Base-by-base conservation (phyloP, 805 yeast genomes). In the Wickerhamomyces pijperi region DNA sequence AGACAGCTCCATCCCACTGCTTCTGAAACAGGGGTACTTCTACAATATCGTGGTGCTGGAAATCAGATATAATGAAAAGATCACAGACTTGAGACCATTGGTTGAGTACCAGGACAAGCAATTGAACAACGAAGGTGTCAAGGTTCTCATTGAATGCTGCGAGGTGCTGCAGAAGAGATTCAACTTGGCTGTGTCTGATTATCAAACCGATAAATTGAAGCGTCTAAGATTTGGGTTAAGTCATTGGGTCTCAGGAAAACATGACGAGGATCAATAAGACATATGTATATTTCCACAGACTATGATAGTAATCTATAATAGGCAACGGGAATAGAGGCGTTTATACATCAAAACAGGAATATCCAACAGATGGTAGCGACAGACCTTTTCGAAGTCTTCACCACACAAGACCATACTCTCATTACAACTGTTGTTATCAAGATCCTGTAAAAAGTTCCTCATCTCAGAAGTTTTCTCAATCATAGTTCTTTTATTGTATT, bases 1-100 rank as follows among this genome's bases (percentile, higher is more conserved):
- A 15, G 68, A 82, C 51, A 68, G 67, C 38, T 71, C 80, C 3
- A 51, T 82, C 4, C 84, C 85, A 3, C 58, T 65, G 20, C 58
- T 72, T 4, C 49, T 70, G 4, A 34, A 55, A 11, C 46, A 48
- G 28, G 72, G 75, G 28, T 72, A 70, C 46, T 70, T 82, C 41
- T 72, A 73, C 12, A 67, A 67, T 35, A 56, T 88, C 37, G 67
- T 78, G 1, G 95, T 88, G 3, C 64, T 88, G 34, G 97, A 88
- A 56, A 68, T 88, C 14, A 67, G 90, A 42, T 76, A 77, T 42
- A 67, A 83, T 41, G 47, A 64, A 2, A 68, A 68, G 11, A 58
- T 87, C 33, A 71, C 76, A 2, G 67, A 80, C 41, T 63, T 82
- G 56, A 65, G 61, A 35, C 79, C 88, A 2, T 57, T 87, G 2